Base-by-base conservation (phyloP, 2,329 filamentous ascomycete species). In the Botryotinia convoluta region DNA sequence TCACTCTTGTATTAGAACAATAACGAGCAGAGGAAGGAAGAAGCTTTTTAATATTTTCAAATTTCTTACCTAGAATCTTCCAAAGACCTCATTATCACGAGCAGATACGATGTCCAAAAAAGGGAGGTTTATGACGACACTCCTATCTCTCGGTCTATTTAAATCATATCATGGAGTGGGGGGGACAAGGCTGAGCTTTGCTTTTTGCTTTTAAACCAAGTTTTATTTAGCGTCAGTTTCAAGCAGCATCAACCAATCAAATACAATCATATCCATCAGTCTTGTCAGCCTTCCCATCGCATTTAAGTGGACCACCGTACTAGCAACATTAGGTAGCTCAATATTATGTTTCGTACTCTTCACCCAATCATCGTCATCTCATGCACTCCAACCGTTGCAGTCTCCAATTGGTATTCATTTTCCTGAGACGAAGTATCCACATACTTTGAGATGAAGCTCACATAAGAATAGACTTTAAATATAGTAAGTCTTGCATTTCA, bases 61-160 rank as follows among this genome's bases (percentile, higher is more conserved):
- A 12, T 22, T 48, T 60, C 78, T 73, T 80, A 88, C 87, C 84
- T 87, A 79, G 85, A 84, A 77, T 89, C 87, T 75, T 84, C 84
- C 80, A 88, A 82, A 76, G 85, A 83, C 81, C 85, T 85, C 88
- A 89, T 90, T 75, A 80, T 81, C 79, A 51, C 29, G n/a, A 57
- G n/a, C n/a, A 57, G 18, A 59, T 45, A 67, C 39, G 37, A 51
- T 37, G 20, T 51, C 8, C 37, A 42, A 62, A 61, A 45, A 59
- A 51, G 35, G 45, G 45, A 72, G 61, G 70, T 45, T 44, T n/a
- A 22, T 45, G 16, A 45, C 54, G 22, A 69, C 20, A 22, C 42
- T 69, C 39, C 37, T 60, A 26, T 37, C 7, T 45, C 18, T 65
- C 18, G 42, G 29, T 18, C 29, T 67, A 44, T 69, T 22, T 32